A percentile compares a stretch with the other conserved stretches of the same genome.
These are phyloP conservation scores for Ascoidea asiatica DNA, from an alignment of 805 yeast species.

Conservation along the genomic window DNA sequence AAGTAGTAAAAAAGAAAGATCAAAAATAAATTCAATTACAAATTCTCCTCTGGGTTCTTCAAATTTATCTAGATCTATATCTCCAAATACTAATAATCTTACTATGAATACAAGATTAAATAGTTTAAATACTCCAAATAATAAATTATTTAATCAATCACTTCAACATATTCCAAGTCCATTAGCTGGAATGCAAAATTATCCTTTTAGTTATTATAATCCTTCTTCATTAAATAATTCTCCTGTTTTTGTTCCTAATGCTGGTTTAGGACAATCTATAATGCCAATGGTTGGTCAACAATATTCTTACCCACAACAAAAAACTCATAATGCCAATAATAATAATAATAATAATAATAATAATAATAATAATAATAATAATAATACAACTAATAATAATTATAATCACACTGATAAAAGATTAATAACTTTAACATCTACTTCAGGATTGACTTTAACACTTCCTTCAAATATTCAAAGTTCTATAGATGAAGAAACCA, in stretches of 20 bases:
- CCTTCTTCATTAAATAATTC: too few relatives aligned
- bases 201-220: too few relatives aligned
- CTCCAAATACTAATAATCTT: constrained; percentile 17
- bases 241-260: too few relatives aligned
- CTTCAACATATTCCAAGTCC: too few relatives aligned
- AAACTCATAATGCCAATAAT: background rate
- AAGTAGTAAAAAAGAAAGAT: constrained; percentile 18
- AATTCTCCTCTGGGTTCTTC: background rate
- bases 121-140: constrained; percentile 8
- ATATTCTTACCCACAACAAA: too few relatives aligned
- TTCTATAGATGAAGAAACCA: background rate
- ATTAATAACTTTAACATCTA: background rate
- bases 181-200: too few relatives aligned
- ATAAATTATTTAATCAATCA: too few relatives aligned
- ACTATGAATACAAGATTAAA: constrained; percentile 13
- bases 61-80: background rate
- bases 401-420: background rate
- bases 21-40: background rate
- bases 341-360: too few relatives aligned
- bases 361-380: too few relatives aligned
- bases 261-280: too few relatives aligned
- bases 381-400: too few relatives aligned
- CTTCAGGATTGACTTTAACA: background rate
- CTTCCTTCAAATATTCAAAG: background rate
- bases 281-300: too few relatives aligned